phyloP scores from a whole-genome alignment of 495 filamentous ascomycete genomes.

The Penicillium coffeae region DNA sequence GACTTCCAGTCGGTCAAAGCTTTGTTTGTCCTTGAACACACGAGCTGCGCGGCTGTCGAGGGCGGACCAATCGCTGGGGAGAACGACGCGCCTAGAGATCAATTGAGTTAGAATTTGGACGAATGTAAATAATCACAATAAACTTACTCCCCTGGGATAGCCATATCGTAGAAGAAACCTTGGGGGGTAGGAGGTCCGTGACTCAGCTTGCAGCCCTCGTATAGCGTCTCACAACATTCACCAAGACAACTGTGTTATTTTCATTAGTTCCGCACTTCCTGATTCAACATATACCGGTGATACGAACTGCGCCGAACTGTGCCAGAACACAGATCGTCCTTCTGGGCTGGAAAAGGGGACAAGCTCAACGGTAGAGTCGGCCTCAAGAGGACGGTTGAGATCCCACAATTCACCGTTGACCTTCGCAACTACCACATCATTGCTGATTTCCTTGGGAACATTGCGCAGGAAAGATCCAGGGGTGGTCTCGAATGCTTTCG shows the following conservation, averaged over 20 bases:
- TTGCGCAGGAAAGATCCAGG: conserved; percentile 50
- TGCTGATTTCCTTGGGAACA: conserved; percentile 49
- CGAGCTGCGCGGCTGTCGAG: conserved; percentile 70
- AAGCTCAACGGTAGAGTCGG: conserved; percentile 67
- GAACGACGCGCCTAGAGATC: conserved; percentile 56
- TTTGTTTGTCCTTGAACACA: conserved; percentile 94
- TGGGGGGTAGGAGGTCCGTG: conserved; percentile 89
- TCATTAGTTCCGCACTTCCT: no score
- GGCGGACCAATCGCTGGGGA: conserved; percentile 69
- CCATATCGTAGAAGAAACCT: conserved; percentile 99
- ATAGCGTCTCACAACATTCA: conserved; percentile 69
- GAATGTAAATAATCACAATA: no score
- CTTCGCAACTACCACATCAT: conserved; percentile 67
- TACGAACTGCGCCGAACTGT: conserved; percentile 92
- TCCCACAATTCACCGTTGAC: conserved; percentile 89
- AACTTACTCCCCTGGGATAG: conserved; percentile 61
- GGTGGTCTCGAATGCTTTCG: conserved; percentile 52
- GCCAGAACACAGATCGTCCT: conserved; percentile 86
- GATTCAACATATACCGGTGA: no score
- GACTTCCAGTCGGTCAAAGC: conserved; percentile 83
- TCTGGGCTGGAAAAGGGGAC: conserved; percentile 81
- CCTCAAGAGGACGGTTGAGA: conserved; percentile 80
- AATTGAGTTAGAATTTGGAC: conserved; percentile 1
- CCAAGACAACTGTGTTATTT: no score
- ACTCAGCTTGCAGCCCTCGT: conserved; percentile 81